phyloP scores from a whole-genome alignment of 257 asterid genomes.

The Penstemon newberryi region DNA sequence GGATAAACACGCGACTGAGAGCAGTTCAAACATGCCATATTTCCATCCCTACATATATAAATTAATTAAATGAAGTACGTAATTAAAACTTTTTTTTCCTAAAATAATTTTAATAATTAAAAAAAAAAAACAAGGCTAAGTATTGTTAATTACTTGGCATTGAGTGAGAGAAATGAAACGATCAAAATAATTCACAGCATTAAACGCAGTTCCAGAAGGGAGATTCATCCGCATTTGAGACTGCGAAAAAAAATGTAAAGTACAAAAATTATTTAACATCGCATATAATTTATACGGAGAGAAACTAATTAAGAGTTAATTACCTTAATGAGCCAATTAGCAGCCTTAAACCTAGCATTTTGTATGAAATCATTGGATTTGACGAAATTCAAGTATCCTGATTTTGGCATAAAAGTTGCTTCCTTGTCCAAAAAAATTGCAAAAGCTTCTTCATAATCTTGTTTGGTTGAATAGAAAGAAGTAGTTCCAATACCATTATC shows the following conservation, averaged over 20 bases:
- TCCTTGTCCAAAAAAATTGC: conserved; percentile 42
- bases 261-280: neutral
- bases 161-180: conserved; percentile 52
- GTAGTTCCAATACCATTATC: neutral
- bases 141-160: conserved; percentile 44
- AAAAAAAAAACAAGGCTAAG: neutral
- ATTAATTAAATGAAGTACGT: neutral
- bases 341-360: conserved; percentile 45
- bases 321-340: conserved; percentile 66
- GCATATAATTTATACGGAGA: neutral
- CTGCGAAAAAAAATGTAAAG: conserved; percentile 33
- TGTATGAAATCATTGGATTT: conserved; percentile 27
- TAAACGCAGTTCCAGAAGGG: conserved; percentile 48
- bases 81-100: too few relatives aligned
- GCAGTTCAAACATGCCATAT: conserved; percentile 58
- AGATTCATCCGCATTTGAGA: conserved; percentile 54
- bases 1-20: conserved; percentile 64
- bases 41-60: conserved; percentile 50
- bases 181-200: conserved; percentile 69
- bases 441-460: conserved; percentile 49
- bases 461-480: conserved; percentile 14
- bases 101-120: neutral
- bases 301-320: neutral
- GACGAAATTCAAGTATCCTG: conserved; percentile 34
- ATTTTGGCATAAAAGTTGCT: conserved; percentile 38